Percentiles rank a stretch among this genome's conserved stretches.
Evolutionary conservation across 192 early-diverging fungal genomes (phyloP).

Genomic region (Chytriomyces confervae): DNA sequence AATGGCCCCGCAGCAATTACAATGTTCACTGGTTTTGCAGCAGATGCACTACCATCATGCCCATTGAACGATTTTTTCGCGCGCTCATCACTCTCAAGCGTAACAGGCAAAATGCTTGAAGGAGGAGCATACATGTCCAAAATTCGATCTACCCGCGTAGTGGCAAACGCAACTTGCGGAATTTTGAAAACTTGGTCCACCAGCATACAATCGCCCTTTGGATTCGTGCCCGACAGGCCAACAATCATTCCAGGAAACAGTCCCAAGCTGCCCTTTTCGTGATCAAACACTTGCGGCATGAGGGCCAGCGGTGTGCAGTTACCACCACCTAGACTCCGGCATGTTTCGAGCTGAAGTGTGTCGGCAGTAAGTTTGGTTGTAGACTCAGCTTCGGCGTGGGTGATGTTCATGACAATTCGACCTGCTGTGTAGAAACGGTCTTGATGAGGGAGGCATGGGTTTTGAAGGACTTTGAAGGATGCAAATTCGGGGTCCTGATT

Average conservation of each 20-base stretch:
- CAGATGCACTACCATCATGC: not conserved
- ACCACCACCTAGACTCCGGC: constrained; percentile 74
- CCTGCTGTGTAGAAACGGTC: constrained; percentile 73
- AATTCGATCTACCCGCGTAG: constrained; percentile 51
- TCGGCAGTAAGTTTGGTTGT: constrained; percentile 68
- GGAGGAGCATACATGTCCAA: constrained; percentile 50
- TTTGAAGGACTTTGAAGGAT: constrained; percentile 55
- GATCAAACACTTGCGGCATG: constrained; percentile 46
- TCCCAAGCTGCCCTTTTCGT: constrained; percentile 49
- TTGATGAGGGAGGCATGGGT: constrained; percentile 51
- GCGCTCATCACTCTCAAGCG: no score
- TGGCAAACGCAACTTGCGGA: constrained; percentile 58
- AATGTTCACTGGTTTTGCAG: constrained; percentile 55
- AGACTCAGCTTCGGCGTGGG: constrained; percentile 44
- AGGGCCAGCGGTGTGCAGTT: constrained; percentile 71
- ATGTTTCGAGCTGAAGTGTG: constrained; percentile 83
- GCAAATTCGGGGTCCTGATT: not conserved
- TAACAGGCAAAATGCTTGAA: not conserved
- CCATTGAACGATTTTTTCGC: no score
- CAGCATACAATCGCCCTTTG: constrained; percentile 35
- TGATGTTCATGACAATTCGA: constrained; percentile 72
- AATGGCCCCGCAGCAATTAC: constrained; percentile 85
- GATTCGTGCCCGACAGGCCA: constrained; percentile 72
- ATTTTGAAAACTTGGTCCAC: constrained; percentile 43
- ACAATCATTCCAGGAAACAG: constrained; percentile 93